phyloP scores from a whole-genome alignment of 1,284 basidiomycete species.

The Pseudozyma pruni region DNA sequence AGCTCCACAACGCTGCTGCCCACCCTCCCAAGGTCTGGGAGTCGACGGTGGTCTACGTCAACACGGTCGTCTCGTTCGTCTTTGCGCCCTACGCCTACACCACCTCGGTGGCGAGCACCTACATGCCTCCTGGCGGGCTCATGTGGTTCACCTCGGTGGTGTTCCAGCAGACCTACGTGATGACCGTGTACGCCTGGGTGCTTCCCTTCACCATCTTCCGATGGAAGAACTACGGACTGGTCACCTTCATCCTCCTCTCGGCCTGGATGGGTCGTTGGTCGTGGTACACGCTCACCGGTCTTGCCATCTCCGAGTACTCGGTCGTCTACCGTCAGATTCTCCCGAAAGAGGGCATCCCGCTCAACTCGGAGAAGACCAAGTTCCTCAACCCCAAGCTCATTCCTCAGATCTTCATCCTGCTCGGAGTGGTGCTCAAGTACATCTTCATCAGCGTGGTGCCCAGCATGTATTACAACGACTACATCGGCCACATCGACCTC shows the following conservation, averaged over 20 bases:
- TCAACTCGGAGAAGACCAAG: slow-evolving; percentile 38
- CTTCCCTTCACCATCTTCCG: slow-evolving; percentile 51
- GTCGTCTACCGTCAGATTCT: slow-evolving; percentile 41
- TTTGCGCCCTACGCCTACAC: slow-evolving; percentile 47
- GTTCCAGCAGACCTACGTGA: slow-evolving; percentile 56
- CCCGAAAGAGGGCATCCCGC: slow-evolving; percentile 36
- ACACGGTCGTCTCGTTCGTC: slow-evolving; percentile 47
- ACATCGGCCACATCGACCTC: slow-evolving; percentile 49
- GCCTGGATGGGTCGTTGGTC: slow-evolving; percentile 57
- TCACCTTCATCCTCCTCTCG: slow-evolving; percentile 39
- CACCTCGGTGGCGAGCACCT: slow-evolving; percentile 39
- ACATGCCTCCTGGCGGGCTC: slow-evolving; percentile 47
- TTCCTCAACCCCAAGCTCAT: slow-evolving; percentile 43
- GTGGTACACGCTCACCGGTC: slow-evolving; percentile 59
- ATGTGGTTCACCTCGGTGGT: slow-evolving; percentile 55
- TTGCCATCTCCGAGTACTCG: slow-evolving; percentile 52
- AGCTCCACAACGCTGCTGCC: slow-evolving; percentile 45
- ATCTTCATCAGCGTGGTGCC: slow-evolving; percentile 48
- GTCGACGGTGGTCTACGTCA: slow-evolving; percentile 49
- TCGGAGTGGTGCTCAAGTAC: slow-evolving; percentile 56
- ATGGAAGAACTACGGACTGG: slow-evolving; percentile 48
- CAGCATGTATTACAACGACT: slow-evolving; percentile 35
- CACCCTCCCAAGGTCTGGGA: slow-evolving; percentile 45
- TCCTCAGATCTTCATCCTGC: slow-evolving; percentile 33
- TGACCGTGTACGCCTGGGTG: slow-evolving; percentile 53